These are phyloP conservation scores for Medicago lupulina DNA, from an alignment of 306 rosid genomes.

Conservation along the genomic window DNA sequence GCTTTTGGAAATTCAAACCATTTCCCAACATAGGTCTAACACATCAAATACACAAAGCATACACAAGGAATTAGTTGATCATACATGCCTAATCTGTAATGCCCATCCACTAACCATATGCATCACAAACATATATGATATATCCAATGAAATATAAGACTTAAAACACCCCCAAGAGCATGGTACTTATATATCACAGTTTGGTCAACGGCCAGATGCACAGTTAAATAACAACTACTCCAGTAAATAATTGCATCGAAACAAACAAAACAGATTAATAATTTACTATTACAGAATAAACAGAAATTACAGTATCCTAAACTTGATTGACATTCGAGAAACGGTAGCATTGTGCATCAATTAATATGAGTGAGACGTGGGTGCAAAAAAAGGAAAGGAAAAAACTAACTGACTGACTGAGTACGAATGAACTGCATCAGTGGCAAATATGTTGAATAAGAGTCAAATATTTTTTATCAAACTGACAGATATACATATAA, in stretches of 20 bases:
- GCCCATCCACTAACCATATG: background rate
- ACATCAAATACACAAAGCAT: slow-evolving; percentile 2
- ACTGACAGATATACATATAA: too few species aligned
- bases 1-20: slow-evolving; percentile 1
- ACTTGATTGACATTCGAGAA: background rate
- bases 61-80: background rate
- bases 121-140: background rate
- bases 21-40: background rate
- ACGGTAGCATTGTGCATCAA: background rate
- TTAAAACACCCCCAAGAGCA: background rate
- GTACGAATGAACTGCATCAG: background rate
- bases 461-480: background rate
- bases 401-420: background rate
- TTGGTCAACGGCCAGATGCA: background rate
- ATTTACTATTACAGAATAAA: background rate
- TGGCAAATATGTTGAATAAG: slow-evolving; percentile 15
- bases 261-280: background rate
- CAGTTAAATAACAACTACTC: background rate
- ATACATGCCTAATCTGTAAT: background rate
- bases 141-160: background rate
- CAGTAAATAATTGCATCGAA: background rate
- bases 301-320: background rate
- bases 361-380: background rate
- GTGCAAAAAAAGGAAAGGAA: background rate
- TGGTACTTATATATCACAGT: background rate